Evolutionary conservation across 1,284 basidiomycete species (phyloP), one percentile per base, ranked within the genome.

Genomic region (Ustilago esculenta): DNA sequence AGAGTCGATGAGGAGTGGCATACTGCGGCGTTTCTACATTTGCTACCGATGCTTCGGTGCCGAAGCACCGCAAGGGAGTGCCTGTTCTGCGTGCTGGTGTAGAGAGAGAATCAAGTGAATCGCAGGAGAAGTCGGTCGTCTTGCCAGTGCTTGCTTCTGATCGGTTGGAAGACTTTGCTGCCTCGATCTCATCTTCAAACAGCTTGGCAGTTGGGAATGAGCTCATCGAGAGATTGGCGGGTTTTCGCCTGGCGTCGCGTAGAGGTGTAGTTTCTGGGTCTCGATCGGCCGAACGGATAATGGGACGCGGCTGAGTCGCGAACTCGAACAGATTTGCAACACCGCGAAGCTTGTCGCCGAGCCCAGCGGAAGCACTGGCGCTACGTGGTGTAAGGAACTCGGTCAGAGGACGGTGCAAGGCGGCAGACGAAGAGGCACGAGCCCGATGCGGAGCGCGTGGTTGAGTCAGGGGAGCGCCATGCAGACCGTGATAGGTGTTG

Each of bases 241-340:
- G 71, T 17, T 55, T 45, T n/a, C 69, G 49, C 42, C 54, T 72
- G 27, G 34, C 24, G 23, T 69, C 72, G 33, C 65, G 57, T 21
- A 58, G 42, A 32, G 63, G 53, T 8, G 52, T 61, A 3, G 48
- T 47, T 11, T 63, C 61, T 4, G 50, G 14, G n/a, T 56, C 48
- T 18, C 45, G 48, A 24, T 64, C 56, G 25, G 45, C 18, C 17
- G 63, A 27, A 7, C 55, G 63, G n/a, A 61, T 64, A 35, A 54
- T 37, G 8, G 69, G 68, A 14, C 69, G 63, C 11, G 69, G 69
- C 18, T 63, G 66, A 9, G 60, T 69, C 1, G 71, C 71, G n/a
- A 73, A 73, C 10, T 69, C 66, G 29, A 73, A 73, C n/a, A 73
- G 54, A 15, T 69, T 73, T 24, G 71, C 71, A 9, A 57, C 59